These are phyloP conservation scores for Paecilomyces dactylethromorphus DNA, from an alignment of 2,329 filamentous ascomycete genomes.

Conservation along the genomic window DNA sequence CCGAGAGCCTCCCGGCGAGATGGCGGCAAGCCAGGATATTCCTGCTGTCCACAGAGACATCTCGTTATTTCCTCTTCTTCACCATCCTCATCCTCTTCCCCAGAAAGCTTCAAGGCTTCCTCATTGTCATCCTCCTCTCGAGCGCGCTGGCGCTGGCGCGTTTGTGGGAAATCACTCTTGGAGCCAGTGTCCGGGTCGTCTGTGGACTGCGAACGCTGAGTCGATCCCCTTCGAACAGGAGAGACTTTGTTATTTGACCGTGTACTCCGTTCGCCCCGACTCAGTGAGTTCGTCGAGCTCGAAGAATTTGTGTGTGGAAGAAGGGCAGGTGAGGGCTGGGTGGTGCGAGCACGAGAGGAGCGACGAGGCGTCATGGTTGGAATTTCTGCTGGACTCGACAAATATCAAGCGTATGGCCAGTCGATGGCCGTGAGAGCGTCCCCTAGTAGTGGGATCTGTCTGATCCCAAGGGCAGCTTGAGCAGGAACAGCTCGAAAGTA, in stretches of 20 bases:
- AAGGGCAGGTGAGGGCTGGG: conserved; percentile 61
- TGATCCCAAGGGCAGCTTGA: conserved; percentile 3
- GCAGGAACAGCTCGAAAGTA: conserved; percentile 12
- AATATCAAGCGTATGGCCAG: neutral
- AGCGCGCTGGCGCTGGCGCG: conserved; percentile 72
- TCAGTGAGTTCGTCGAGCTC: conserved; percentile 64
- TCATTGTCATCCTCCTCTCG: conserved; percentile 60
- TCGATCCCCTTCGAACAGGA: conserved; percentile 69
- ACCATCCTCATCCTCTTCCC: conserved; percentile 53
- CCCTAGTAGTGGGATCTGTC: conserved; percentile 9
- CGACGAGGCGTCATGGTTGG: conserved; percentile 65
- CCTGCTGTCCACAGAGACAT: conserved; percentile 89
- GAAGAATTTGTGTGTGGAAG: conserved; percentile 72
- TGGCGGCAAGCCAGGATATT: conserved; percentile 75
- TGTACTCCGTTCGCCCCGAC: conserved; percentile 67
- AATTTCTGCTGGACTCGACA: conserved; percentile 1
- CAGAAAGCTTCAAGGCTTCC: conserved; percentile 34
- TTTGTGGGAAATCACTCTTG: conserved; percentile 59
- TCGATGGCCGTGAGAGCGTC: neutral
- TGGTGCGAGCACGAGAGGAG: conserved; percentile 81
- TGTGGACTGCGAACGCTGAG: conserved; percentile 45
- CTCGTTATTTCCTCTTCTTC: conserved; percentile 91
- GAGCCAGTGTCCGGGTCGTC: conserved; percentile 48
- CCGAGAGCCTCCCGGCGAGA: conserved; percentile 51
- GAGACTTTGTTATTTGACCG: conserved; percentile 65